Evolutionary conservation across 805 yeast genomes (phyloP).

Genomic region (Nakazawaea siamensis): DNA sequence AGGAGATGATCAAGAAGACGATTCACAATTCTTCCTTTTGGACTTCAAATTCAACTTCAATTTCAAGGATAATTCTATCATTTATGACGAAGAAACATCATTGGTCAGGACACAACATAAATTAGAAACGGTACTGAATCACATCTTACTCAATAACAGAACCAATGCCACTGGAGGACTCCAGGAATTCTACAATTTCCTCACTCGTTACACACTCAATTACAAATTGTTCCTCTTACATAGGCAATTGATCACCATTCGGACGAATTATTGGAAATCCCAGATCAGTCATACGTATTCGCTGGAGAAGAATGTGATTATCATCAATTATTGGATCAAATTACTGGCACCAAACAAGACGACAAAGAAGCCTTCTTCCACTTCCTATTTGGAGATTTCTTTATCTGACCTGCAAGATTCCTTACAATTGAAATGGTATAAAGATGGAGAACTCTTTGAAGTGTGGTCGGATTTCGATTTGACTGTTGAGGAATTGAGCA

Average conservation of each 20-base stretch:
- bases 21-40: conserved; percentile 68
- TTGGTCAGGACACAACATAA: conserved; percentile 27
- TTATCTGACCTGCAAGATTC: conserved; percentile 30
- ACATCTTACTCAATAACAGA: conserved; percentile 26
- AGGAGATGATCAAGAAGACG: conserved; percentile 42
- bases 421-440: conserved; percentile 54
- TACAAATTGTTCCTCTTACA: conserved; percentile 57
- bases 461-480: conserved; percentile 21
- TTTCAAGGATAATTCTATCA: conserved; percentile 24
- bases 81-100: conserved; percentile 17
- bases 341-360: background rate
- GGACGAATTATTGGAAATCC: conserved; percentile 48
- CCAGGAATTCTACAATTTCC: conserved; percentile 42
- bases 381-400: conserved; percentile 53
- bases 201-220: conserved; percentile 53
- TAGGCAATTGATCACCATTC: conserved; percentile 43
- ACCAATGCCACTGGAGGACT: conserved; percentile 29
- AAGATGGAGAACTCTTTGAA: conserved; percentile 40
- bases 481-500: conserved; percentile 20
- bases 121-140: conserved; percentile 50
- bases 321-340: conserved; percentile 56
- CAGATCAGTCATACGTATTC: conserved; percentile 50
- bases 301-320: conserved; percentile 43
- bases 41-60: conserved; percentile 64
- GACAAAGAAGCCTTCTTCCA: background rate